phyloP scores from a whole-genome alignment of 2,329 filamentous ascomycete genomes.

The Nemania bipapillata region DNA sequence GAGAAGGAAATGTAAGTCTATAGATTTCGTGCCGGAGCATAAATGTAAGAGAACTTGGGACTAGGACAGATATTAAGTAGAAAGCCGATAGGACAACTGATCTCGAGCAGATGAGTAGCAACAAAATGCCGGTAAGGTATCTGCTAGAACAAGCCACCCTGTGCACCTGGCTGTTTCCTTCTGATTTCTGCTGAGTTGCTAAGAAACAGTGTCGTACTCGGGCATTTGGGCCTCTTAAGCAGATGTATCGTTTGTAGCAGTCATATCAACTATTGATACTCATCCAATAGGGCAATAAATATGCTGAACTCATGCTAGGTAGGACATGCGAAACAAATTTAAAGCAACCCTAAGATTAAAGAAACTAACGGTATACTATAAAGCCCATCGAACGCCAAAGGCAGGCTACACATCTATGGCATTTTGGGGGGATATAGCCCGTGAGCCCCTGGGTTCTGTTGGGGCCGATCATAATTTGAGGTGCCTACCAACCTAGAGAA shows the following conservation, averaged over 20 bases:
- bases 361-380: background rate
- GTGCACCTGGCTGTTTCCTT: background rate
- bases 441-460: background rate
- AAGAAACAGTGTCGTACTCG: background rate
- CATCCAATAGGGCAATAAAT: no score
- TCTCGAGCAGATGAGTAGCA: background rate
- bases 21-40: background rate
- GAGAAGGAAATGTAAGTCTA: constrained; percentile 53
- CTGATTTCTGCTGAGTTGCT: background rate
- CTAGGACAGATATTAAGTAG: background rate
- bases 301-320: no score
- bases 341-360: no score
- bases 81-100: background rate
- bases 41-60: background rate
- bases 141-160: background rate
- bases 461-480: background rate
- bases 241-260: background rate
- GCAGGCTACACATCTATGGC: background rate
- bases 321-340: no score
- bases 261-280: no score
- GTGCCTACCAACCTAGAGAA: background rate
- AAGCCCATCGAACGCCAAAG: background rate
- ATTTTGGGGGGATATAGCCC: background rate
- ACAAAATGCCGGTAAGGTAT: background rate
- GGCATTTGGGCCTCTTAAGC: background rate